These are phyloP conservation scores for Fulvia fulva DNA, from an alignment of 2,329 filamentous ascomycete species.

Conservation along the genomic window DNA sequence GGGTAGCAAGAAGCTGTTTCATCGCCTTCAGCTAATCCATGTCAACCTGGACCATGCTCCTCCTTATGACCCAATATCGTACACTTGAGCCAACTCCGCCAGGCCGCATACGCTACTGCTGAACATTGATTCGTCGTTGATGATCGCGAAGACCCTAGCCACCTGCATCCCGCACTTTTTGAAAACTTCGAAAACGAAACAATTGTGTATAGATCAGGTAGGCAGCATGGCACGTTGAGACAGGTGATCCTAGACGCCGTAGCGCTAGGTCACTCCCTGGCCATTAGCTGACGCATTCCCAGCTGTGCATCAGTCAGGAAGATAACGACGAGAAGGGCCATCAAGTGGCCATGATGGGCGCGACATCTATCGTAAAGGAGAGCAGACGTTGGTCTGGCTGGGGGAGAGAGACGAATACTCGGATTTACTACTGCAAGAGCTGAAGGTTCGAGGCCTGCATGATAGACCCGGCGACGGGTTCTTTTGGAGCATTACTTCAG, in stretches of 20 bases:
- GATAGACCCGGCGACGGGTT: neutral
- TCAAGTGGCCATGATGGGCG: neutral
- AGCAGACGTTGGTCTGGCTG: neutral
- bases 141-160: neutral
- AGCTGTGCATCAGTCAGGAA: neutral
- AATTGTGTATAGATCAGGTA: neutral
- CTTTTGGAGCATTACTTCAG: neutral
- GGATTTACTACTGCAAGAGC: neutral
- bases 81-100: neutral
- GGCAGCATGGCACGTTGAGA: neutral
- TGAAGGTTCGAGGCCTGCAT: neutral
- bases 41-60: neutral
- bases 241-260: too few species aligned
- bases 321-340: neutral
- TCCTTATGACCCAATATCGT: neutral
- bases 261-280: neutral
- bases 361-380: neutral
- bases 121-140: neutral
- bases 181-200: neutral
- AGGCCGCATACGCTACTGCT: neutral
- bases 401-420: neutral
- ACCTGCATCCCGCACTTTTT: neutral
- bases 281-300: neutral
- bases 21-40: neutral
- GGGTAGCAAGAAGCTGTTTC: neutral